Conservation (phyloP, 129 eudicot genomes). For the Helichrysum umbraculigerum region DNA sequence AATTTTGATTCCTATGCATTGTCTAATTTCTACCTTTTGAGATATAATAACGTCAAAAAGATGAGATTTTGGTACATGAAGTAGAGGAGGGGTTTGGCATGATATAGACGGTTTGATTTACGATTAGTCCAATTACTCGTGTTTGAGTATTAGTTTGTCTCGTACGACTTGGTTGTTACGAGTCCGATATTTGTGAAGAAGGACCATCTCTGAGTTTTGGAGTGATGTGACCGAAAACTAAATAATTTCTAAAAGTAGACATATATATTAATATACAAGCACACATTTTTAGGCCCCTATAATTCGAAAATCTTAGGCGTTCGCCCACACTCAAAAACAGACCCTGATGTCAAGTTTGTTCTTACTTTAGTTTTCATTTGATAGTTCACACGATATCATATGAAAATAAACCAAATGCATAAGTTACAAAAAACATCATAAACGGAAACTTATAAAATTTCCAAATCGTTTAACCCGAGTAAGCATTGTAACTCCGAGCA, state of each 20-base stretch:
- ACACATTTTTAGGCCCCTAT: no score
- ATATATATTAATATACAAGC: no score
- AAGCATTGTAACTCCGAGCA: no score
- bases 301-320: no score
- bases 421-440: no score
- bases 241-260: no score
- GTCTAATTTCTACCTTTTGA: no score
- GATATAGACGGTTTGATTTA: not conserved
- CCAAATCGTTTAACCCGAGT: not conserved
- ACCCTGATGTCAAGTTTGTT: not conserved
- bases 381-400: not conserved
- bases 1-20: not conserved
- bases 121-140: not conserved
- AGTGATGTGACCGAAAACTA: no score
- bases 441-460: no score
- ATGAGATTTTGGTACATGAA: not conserved
- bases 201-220: no score
- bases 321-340: no score
- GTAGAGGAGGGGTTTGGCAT: constrained; percentile 1
- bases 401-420: no score
- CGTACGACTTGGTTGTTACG: not conserved
- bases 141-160: constrained; percentile 1
- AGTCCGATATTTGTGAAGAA: not conserved
- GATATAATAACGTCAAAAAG: not conserved
- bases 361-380: not conserved